Base-by-base conservation (phyloP, 2,329 filamentous ascomycete species). In the Orbilia javanica region DNA sequence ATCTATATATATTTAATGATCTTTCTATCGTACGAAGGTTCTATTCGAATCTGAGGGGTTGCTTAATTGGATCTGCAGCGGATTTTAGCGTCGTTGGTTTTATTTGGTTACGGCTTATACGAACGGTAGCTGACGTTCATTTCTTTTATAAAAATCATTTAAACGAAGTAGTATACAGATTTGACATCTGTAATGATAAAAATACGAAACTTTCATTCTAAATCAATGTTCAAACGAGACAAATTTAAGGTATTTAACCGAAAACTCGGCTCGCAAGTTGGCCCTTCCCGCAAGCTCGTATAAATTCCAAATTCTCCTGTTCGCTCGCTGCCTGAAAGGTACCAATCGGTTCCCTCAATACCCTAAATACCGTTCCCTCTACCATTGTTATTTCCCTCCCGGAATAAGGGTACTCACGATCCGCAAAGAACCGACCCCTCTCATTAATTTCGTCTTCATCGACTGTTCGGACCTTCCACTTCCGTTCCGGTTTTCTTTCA, bases 351-450 rank as follows among this genome's bases (percentile, higher is more conserved):
- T 65, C 57, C n/a, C 50, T 50, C 1, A 60, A 5, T 13, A 77
- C 22, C 31, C 60, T 70, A 48, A 77, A 77, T 29, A 77, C 73
- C 11, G 50, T 42, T 1, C 66, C 66, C 50, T 77, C 73, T 3
- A 67, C 66, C 57, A 70, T 57, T 8, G 29, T 44, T 4, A 6
- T 42, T n/a, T 46, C 39, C 1, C 10, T 48, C 3, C 1, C 20
- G 0, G 20, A 27, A 22, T 52, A 22, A 3, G 52, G 60, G 36
- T 71, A 71, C 3, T 22, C 42, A 27, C 18, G 31, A 29, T 76
- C 55, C 0, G 25, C 22, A 15, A 42, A 27, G 57, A 55, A 66
- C 50, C 67, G 55, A 3, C 66, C 53, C 13, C 73, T 65, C 25
- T 25, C 60, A 18, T 77, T 55, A n/a, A 77, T 20, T 22, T 71